Percentiles rank a stretch among this genome's conserved stretches.
Evolutionary conservation across 306 rosid genomes (phyloP).

Genomic region (Cucurbita argyrosperma): DNA sequence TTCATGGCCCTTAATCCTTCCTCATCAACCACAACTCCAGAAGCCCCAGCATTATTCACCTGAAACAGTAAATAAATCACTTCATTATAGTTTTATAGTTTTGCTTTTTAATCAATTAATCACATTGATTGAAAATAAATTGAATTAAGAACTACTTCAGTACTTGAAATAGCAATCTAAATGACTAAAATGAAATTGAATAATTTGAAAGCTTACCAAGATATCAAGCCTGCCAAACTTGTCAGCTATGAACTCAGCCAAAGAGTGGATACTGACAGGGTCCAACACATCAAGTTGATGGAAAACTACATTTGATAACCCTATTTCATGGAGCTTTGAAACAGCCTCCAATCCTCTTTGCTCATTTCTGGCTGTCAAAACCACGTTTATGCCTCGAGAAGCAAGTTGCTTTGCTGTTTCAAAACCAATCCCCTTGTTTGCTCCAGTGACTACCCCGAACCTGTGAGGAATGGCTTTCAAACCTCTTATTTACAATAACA

Average conservation of each 20-base stretch:
- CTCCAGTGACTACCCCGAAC: slow-evolving; percentile 40
- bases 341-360: slow-evolving; percentile 25
- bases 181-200: background rate
- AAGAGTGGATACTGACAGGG: slow-evolving; percentile 17
- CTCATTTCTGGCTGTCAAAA: slow-evolving; percentile 39
- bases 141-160: background rate
- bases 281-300: slow-evolving; percentile 43
- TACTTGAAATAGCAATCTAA: background rate
- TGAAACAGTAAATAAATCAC: slow-evolving; percentile 5
- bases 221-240: slow-evolving; percentile 39
- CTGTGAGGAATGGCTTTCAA: background rate
- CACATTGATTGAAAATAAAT: too few species aligned
- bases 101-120: too few species aligned
- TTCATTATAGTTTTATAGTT: background rate
- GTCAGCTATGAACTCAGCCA: slow-evolving; percentile 21
- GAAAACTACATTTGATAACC: slow-evolving; percentile 24
- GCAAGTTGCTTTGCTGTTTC: slow-evolving; percentile 35
- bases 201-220: slow-evolving; percentile 18
- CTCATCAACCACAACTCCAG: slow-evolving; percentile 25
- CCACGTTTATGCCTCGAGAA: slow-evolving; percentile 23
- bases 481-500: background rate
- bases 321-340: slow-evolving; percentile 20
- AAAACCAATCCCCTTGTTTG: slow-evolving; percentile 41
- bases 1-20: slow-evolving; percentile 25
- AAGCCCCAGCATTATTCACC: slow-evolving; percentile 46